A percentile compares a stretch with the other conserved stretches of the same genome.
phyloP scores from a whole-genome alignment of 1,139 yeast genomes.

The Suhomyces coccinellae region DNA sequence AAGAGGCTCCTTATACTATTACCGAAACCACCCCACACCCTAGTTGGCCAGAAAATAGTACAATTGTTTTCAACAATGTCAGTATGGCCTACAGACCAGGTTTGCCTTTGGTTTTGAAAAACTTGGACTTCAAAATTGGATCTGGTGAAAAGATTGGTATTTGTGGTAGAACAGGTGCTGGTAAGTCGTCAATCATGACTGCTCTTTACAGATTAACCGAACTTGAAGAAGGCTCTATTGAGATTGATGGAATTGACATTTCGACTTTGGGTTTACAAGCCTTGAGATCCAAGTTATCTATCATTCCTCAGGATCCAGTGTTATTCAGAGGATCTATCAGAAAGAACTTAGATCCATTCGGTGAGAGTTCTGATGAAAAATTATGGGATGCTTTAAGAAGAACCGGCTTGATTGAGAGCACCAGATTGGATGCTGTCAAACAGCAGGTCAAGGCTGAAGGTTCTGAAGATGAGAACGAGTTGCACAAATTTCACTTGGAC shows the following conservation, averaged over 20 bases:
- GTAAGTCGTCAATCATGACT: constrained; percentile 68
- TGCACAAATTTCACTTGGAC: constrained; percentile 65
- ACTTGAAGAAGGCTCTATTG: constrained; percentile 50
- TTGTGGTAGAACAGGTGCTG: constrained; percentile 82
- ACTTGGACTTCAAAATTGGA: constrained; percentile 45
- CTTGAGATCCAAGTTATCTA: constrained; percentile 60
- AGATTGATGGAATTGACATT: constrained; percentile 63
- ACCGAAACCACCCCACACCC: constrained; percentile 56
- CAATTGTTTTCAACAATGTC: constrained; percentile 56
- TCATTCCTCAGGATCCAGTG: constrained; percentile 81
- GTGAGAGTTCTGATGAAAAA: constrained; percentile 47
- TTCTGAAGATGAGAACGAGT: constrained; percentile 19
- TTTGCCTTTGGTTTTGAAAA: constrained; percentile 69
- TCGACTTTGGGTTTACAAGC: constrained; percentile 55
- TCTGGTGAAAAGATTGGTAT: constrained; percentile 68
- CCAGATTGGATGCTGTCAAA: constrained; percentile 32
- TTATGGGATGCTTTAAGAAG: constrained; percentile 57
- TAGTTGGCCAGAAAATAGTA: constrained; percentile 46
- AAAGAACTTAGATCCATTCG: constrained; percentile 68
- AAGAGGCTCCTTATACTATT: constrained; percentile 38
- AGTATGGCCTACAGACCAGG: constrained; percentile 72
- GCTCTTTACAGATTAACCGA: constrained; percentile 66
- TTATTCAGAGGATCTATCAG: constrained; percentile 67
- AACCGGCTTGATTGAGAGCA: constrained; percentile 56
- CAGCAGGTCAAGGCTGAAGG: constrained; percentile 14